Evolutionary conservation across 768 basidiomycete genomes (phyloP), one percentile per base, ranked within the genome.

Genomic region (Kwoniella mangroviensis): DNA sequence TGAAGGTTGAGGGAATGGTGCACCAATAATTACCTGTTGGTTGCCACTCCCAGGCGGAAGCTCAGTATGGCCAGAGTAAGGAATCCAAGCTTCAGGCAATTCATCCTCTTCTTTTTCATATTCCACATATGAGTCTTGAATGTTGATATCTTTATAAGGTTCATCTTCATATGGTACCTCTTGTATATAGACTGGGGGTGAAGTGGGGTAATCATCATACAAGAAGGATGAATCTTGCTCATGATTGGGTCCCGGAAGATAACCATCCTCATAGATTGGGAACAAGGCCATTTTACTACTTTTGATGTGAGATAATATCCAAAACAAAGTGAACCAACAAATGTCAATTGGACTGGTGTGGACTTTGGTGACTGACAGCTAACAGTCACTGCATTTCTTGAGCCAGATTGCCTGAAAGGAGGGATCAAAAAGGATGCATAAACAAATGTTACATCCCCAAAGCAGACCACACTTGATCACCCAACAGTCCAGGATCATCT

Each of bases 21-120:
- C 45, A 28, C 63, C 73, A 56, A 74, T 71, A 66, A 71, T 63
- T 22, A 74, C 70, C 51, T 71, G 70, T 42, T 74, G 73, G 34
- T 68, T 71, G 0, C 43, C 59, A 63, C 34, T 67, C 22, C 45
- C 45, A 24, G 55, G 41, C 1, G 24, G 59, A n/a, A 26, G 69
- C 13, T 43, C 49, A 62, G 52, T 19, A n/a, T 15, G 19, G 15
- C 21, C 52, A 11, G 61, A 60, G 28, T 74, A 74, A 17, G 73
- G 70, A 5, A 74, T 69, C 73, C 73, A 74, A 21, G 43, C 62
- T 49, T 71, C 73, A 15, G 62, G 12, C 41, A 45, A 43, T 0
- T 63, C 68, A 56, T 63, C 62, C 43, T 63, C 54, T 41, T 54
- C 59, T 51, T 68, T 62, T 62, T 58, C 40, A 51, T 63, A 60